These are phyloP conservation scores for Rutidosis leptorrhynchoides DNA, from an alignment of 129 eudicot genomes.

Conservation along the genomic window DNA sequence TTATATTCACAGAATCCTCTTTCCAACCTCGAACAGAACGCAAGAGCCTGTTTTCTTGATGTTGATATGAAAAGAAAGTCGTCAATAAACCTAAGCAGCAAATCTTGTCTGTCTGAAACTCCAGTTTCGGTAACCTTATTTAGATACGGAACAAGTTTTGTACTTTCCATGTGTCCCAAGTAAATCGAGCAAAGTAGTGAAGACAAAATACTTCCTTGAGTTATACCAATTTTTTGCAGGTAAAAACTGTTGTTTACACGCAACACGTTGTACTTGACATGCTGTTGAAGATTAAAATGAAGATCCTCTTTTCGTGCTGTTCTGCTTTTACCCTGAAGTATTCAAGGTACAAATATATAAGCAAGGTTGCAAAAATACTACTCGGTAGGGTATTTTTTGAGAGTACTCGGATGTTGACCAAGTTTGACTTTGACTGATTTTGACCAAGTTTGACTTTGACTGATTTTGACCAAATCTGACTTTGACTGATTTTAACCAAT, in stretches of 20 bases:
- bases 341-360: background rate
- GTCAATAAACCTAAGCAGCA: constrained; percentile 70
- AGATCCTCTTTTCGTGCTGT: constrained; percentile 47
- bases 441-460: too few species aligned
- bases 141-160: constrained; percentile 54
- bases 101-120: constrained; percentile 17
- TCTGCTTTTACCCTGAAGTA: constrained; percentile 50
- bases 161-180: constrained; percentile 72
- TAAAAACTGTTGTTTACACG: constrained; percentile 44
- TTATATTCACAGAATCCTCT: constrained; percentile 78
- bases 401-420: too few species aligned
- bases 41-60: constrained; percentile 63
- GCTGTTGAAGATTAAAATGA: constrained; percentile 46
- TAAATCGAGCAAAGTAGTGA: constrained; percentile 81
- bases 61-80: constrained; percentile 78
- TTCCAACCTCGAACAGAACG: constrained; percentile 59
- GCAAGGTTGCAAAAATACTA: too few species aligned
- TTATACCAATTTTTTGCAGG: constrained; percentile 82
- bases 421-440: too few species aligned
- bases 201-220: constrained; percentile 92
- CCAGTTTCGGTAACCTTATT: constrained; percentile 28
- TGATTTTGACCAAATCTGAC: too few species aligned
- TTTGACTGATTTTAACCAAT: too few species aligned
- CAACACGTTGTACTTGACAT: constrained; percentile 64
- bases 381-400: too few species aligned